phyloP scores from a whole-genome alignment of 345 rosid genomes.

The Gossypium mustelinum region DNA sequence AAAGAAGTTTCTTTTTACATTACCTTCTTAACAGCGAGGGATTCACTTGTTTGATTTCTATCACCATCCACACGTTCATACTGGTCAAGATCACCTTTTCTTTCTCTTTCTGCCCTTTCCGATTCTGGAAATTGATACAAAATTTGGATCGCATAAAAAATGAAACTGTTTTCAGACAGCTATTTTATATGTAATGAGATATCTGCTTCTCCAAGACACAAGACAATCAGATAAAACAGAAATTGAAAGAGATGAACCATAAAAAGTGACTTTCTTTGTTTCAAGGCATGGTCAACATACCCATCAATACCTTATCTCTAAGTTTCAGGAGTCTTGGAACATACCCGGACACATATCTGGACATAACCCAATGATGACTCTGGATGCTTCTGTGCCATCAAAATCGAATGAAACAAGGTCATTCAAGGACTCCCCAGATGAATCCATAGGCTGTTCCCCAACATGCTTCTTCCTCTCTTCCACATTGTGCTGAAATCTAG shows the following conservation, averaged over 20 bases:
- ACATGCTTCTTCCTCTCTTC: slow-evolving; percentile 14
- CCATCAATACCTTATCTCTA: background rate
- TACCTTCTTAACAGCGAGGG: slow-evolving; percentile 92
- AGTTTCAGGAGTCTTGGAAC: slow-evolving; percentile 9
- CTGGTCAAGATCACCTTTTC: slow-evolving; percentile 96
- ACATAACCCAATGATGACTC: slow-evolving; percentile 45
- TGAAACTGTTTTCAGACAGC: background rate
- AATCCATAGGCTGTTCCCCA: slow-evolving; percentile 1
- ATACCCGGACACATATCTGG: slow-evolving; percentile 71
- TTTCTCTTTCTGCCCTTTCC: slow-evolving; percentile 88
- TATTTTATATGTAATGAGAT: slow-evolving; percentile 12
- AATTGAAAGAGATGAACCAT: background rate
- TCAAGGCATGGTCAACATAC: background rate
- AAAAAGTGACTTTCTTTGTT: background rate
- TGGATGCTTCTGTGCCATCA: slow-evolving; percentile 38
- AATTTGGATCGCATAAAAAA: slow-evolving; percentile 17
- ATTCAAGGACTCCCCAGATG: slow-evolving; percentile 12
- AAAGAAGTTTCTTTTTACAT: background rate
- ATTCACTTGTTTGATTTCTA: slow-evolving; percentile 80
- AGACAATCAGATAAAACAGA: slow-evolving; percentile 4
- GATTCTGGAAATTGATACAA: slow-evolving; percentile 46
- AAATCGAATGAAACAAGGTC: slow-evolving; percentile 27
- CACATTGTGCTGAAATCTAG: slow-evolving; percentile 5
- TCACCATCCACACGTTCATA: slow-evolving; percentile 79
- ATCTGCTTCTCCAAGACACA: background rate